Evolutionary conservation across 768 basidiomycete species (phyloP), one percentile per base, ranked within the genome.

Genomic region (Mycena crocata): DNA sequence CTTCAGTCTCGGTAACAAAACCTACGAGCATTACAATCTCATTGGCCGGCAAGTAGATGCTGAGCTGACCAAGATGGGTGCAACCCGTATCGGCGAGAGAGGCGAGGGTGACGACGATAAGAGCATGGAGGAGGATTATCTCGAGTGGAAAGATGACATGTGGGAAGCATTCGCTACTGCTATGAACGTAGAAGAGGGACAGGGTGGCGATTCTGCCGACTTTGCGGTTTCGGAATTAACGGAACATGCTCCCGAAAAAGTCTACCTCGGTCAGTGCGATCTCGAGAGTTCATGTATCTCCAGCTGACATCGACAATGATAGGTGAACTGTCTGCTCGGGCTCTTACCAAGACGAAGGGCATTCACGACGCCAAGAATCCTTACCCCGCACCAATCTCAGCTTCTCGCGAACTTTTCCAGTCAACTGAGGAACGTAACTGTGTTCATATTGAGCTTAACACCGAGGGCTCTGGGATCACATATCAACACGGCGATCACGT

Each of bases 61-160:
- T 3, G 79, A 87, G 31, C 81, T 99, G 64, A 78, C 86, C 6
- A 88, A 90, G 75, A 90, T 95, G 84, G 97, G 96, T 31, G 98
- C 89, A 24, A 77, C 83, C 58, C 89, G 95, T 57, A 93, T 99
- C 37, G 96, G 96, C 45, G 90, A 92, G 76, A 85, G 92, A 40
- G 97, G 97, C 13, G 96, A 99, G 79, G 97, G 97, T 69, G 98
- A 99, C 75, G 97, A 99, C 75, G 98, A 99, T 80, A 98, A 98
- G 85, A 95, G 93, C 76, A 98, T 99, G 96, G 97, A 99, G 78
- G 97, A 99, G 82, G 97, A 99, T 79, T 99, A 99, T 77, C 88
- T 99, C 15, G 96, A 94, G 73, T 99, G 97, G 97, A 99, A 99
- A 79, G 97, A 99, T 75, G 87, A 85, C 71, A 96, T 99, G 96